Evolutionary conservation across 495 filamentous ascomycete species (phyloP), one percentile per base, ranked within the genome.

Genomic region (Tuber melanosporum): DNA sequence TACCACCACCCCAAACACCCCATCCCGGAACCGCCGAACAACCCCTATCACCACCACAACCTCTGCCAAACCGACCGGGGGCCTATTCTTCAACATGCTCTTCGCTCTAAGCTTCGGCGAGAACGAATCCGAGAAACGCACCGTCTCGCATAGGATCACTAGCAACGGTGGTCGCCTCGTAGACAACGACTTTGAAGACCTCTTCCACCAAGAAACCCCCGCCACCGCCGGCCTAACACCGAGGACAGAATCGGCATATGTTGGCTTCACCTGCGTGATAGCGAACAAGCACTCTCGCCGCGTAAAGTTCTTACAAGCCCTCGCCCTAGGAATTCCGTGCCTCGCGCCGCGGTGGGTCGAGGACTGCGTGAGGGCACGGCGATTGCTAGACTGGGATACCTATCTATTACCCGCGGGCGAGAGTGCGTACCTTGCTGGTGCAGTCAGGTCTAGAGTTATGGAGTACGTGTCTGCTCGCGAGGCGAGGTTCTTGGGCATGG

Each of bases 301-400:
- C 74, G 89, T 90, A 49, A 99, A 99, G 79, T 97, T 95, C 84
- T 92, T 99, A 88, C 95, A 98, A 83, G 95, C 95, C 0, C 89
- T 99, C 19, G 94, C 96, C 12, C 88, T 99, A 6, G 93, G 93
- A 7, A 83, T 99, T 1, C 96, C 96, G 0, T 96, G 93, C 78
- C 87, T 99, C 9, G 90, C 91, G 7, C 87, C 87, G 0, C 89
- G 90, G 45, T 99, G 96, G 96, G 86, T 98, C 74, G 87, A 88
- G 44, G 90, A 92, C 73, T 96, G 93, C 79, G 85, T 93, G 3
- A 82, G 87, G 12, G 87, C 88, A 74, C 86, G 86, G 49, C 83
- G 84, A 8, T 79, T 93, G 17, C 78, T 97, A 9, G 89, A 92
- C 52, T 97, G 94, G 92, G 85, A 87, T 3, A 87, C 90, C 39